Base-by-base conservation (phyloP, 768 basidiomycete species). In the Termitomyces sp. region DNA sequence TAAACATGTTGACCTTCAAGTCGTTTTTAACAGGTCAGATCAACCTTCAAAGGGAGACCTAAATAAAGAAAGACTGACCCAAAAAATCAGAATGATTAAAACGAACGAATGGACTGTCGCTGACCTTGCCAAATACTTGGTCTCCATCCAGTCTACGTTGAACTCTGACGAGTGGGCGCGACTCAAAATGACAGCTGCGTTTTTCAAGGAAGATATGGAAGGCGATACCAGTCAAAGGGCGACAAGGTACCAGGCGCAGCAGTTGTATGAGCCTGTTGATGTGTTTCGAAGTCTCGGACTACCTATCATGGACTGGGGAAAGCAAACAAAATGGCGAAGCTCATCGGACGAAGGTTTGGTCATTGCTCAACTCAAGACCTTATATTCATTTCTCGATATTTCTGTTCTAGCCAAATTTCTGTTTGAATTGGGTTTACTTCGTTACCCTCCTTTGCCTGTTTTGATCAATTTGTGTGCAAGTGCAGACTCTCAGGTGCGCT, bases 1-100 rank as follows among this genome's bases (percentile, higher is more conserved):
- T 16, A 91, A 85, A 65, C 94, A 95, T 59, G 93, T 98, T 7
- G 91, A 98, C 56, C 76, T 98, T 2, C 94, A 98, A 67, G 75
- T 97, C 3, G 80, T 99, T n/a, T 99, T 99, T 65, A 83, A 88
- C 51, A 79, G 94, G 86, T 90, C 50, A 46, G 75, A 60, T 25
- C 10, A 42, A 33, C 25, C 18, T 42, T 16, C 7, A 7, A 16
- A 42, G 16, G 7, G 11, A 49, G 7, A 25, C 0, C 23, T 49
- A 2, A 46, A 40, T 18, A 40, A 40, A 40, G 7, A 20, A n/a
- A 40, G 20, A 13, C 48, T 49, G 23, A 49, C 23, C 5, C 15
- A 27, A 18, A 35, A 36, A 49, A 27, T 3, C 13, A 92, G 91
- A 67, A 90, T 92, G 89, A 83, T 92, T 60, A 89, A 88, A 67